These are phyloP conservation scores for Vigna radiata DNA, from an alignment of 306 rosid genomes.

Conservation along the genomic window DNA sequence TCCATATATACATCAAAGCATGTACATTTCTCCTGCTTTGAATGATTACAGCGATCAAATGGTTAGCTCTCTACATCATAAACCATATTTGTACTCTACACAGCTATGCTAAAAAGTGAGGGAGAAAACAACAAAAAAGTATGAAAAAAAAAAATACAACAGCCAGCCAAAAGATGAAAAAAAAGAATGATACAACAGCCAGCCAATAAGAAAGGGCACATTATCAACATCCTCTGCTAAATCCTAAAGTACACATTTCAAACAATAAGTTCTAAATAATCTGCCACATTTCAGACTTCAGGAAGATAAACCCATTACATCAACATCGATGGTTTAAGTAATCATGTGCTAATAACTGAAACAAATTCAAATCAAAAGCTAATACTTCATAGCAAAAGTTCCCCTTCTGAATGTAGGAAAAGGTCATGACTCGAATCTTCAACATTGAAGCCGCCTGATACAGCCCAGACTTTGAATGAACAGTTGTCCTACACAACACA, in stretches of 20 bases:
- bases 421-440: conserved; percentile 49
- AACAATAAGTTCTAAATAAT: conserved; percentile 60
- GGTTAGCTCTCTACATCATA: conserved; percentile 72
- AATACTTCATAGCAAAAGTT: conserved; percentile 65
- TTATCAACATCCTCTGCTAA: conserved; percentile 72
- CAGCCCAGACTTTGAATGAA: conserved; percentile 52
- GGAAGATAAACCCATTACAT: conserved; percentile 79
- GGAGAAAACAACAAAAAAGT: conserved; percentile 41
- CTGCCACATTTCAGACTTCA: conserved; percentile 69
- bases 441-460: conserved; percentile 44
- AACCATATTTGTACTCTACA: conserved; percentile 53
- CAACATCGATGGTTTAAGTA: conserved; percentile 55
- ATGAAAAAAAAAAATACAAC: conserved; percentile 56
- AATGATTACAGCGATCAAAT: conserved; percentile 52
- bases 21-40: conserved; percentile 56
- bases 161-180: conserved; percentile 48
- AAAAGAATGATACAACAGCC: conserved; percentile 56
- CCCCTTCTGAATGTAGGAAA: conserved; percentile 58
- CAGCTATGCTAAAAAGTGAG: conserved; percentile 47
- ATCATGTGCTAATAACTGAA: conserved; percentile 63
- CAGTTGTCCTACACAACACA: conserved; percentile 53
- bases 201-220: conserved; percentile 66
- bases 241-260: conserved; percentile 78
- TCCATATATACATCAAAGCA: conserved; percentile 55
- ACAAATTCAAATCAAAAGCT: conserved; percentile 60